Evolutionary conservation across 805 yeast genomes (phyloP).

Genomic region (Candida easanensis): DNA sequence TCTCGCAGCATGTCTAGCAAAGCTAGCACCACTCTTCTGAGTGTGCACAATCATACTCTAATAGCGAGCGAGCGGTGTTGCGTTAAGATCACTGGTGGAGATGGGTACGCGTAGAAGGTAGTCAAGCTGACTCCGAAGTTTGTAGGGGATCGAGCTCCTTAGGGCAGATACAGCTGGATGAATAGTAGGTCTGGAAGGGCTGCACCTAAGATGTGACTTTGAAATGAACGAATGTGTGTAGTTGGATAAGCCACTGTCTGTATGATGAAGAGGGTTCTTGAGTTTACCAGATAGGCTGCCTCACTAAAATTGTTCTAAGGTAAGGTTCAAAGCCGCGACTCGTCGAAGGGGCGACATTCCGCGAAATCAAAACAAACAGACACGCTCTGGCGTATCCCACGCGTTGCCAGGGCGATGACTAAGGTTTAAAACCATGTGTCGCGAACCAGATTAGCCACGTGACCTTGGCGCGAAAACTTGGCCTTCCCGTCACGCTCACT

Average conservation of each 20-base stretch:
- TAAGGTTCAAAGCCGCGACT: background rate
- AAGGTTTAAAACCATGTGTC: background rate
- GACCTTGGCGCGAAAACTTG: too few relatives aligned
- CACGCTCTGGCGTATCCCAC: background rate
- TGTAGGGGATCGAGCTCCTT: background rate
- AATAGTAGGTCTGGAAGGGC: background rate
- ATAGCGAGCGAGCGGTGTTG: too few relatives aligned
- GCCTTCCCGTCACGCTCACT: background rate
- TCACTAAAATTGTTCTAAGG: slow-evolving; percentile 1
- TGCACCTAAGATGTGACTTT: background rate
- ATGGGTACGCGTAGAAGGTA: background rate
- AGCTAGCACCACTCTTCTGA: slow-evolving; percentile 13
- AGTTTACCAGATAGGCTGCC: too few relatives aligned
- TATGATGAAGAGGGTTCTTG: too few relatives aligned
- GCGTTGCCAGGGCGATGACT: slow-evolving; percentile 1
- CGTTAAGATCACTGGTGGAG: background rate
- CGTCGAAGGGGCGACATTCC: slow-evolving; percentile 8
- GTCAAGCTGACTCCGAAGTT: background rate
- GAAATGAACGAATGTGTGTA: background rate
- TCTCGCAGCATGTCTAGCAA: slow-evolving; percentile 28
- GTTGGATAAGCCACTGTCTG: slow-evolving; percentile 1
- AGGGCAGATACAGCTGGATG: background rate
- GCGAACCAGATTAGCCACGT: too few relatives aligned
- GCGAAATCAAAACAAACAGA: slow-evolving; percentile 8
- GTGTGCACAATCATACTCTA: slow-evolving; percentile 4